These are phyloP conservation scores for Gomphus sp. DNA, from an alignment of 1,284 basidiomycete species.

Conservation along the genomic window DNA sequence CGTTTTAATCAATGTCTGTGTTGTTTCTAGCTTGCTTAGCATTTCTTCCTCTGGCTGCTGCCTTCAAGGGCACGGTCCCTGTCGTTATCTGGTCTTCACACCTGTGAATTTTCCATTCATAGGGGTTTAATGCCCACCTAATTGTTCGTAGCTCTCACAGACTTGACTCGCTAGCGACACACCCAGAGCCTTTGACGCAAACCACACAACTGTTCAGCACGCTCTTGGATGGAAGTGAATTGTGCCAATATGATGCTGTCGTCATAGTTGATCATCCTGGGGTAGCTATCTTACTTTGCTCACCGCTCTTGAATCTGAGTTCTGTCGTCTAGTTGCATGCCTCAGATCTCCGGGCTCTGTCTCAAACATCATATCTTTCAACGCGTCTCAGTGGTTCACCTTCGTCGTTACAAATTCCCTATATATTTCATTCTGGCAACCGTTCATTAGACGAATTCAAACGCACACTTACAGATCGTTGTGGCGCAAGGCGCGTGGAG, in stretches of 20 bases:
- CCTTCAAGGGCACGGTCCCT: conserved; percentile 25
- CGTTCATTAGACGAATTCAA: conserved; percentile 27
- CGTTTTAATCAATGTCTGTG: not conserved
- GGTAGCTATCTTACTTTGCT: conserved; percentile 30
- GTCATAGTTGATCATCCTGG: conserved; percentile 60
- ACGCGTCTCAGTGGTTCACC: conserved; percentile 36
- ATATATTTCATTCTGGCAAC: conserved; percentile 30
- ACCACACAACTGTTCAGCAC: conserved; percentile 1
- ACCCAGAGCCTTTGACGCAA: not conserved
- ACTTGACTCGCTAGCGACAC: not conserved
- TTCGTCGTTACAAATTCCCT: conserved; percentile 52
- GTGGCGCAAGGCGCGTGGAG: conserved; percentile 37
- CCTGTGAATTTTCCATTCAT: conserved; percentile 27
- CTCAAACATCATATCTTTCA: conserved; percentile 39
- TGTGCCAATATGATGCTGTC: conserved; percentile 56
- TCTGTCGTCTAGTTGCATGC: conserved; percentile 45
- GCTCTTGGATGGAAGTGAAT: conserved; percentile 23
- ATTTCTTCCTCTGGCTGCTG: not conserved
- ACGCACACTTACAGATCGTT: conserved; percentile 37
- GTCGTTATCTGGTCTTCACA: conserved; percentile 64
- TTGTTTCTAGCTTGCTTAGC: not conserved
- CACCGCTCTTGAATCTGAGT: conserved; percentile 2
- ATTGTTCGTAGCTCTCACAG: not conserved
- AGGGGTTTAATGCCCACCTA: not conserved
- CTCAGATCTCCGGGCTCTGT: conserved; percentile 54